Conservation (phyloP, 768 basidiomycete species). For the Pleurotus tuoliensis region DNA sequence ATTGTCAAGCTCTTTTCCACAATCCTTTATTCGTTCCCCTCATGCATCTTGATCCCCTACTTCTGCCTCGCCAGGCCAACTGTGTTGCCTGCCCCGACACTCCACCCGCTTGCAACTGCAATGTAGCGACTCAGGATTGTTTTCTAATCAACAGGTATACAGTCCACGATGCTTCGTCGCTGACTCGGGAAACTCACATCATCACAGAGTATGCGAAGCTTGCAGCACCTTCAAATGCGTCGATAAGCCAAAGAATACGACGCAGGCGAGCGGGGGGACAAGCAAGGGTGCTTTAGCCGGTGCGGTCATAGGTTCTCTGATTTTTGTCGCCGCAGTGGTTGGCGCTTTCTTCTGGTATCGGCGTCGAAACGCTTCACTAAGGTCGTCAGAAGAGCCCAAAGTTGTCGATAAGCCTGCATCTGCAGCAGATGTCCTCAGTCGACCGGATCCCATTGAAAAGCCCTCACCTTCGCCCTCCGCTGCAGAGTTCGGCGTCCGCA, state of each 20-base stretch:
- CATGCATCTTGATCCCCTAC: constrained; percentile 32
- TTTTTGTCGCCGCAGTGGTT: constrained; percentile 52
- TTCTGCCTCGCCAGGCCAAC: constrained; percentile 33
- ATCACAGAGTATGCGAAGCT: constrained; percentile 49
- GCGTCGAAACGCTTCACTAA: constrained; percentile 21
- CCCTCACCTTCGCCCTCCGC: constrained; percentile 20
- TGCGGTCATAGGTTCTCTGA: constrained; percentile 60
- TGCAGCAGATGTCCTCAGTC: constrained; percentile 73
- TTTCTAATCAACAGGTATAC: constrained; percentile 57
- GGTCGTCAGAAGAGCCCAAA: constrained; percentile 33
- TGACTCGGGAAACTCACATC: constrained; percentile 9
- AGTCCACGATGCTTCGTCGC: background rate
- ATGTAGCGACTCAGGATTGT: constrained; percentile 47
- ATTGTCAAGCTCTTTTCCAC: constrained; percentile 18
- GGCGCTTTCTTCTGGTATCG: constrained; percentile 62
- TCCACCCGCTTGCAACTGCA: constrained; percentile 53
- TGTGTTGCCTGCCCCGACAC: constrained; percentile 47
- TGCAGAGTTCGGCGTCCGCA: constrained; percentile 36
- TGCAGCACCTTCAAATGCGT: constrained; percentile 57
- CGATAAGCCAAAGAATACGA: constrained; percentile 20
- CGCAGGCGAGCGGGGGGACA: constrained; percentile 30
- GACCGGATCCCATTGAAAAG: constrained; percentile 81
- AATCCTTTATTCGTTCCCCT: constrained; percentile 29
- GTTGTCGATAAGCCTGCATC: constrained; percentile 61
- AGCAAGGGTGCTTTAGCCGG: constrained; percentile 74